Conservation (phyloP, 2,329 filamentous ascomycete genomes). For the Colletotrichum lentis region DNA sequence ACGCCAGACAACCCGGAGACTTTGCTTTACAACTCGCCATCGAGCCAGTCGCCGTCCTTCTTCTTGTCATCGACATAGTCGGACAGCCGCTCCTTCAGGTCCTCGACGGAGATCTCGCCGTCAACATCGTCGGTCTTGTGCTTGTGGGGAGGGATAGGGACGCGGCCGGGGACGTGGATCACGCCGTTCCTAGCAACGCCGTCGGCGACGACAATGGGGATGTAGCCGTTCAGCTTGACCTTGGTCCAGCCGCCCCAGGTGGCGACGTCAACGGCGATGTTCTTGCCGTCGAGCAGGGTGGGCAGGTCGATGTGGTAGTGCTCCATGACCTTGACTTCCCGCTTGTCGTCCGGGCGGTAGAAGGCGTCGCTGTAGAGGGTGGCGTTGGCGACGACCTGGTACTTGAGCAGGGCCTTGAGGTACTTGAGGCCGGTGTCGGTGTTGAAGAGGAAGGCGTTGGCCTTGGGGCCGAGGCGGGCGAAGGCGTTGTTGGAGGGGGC, state of each 20-base stretch:
- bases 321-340: constrained; percentile 49
- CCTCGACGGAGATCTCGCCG: constrained; percentile 65
- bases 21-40: constrained; percentile 23
- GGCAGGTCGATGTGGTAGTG: constrained; percentile 75
- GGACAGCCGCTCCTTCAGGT: constrained; percentile 64
- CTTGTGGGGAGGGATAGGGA: constrained; percentile 79
- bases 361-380: constrained; percentile 87
- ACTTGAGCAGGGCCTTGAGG: constrained; percentile 78
- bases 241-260: constrained; percentile 72
- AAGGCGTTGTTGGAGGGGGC: constrained; percentile 86
- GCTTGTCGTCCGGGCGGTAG: constrained; percentile 60
- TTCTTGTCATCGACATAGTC: constrained; percentile 51
- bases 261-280: constrained; percentile 75
- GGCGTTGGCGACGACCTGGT: constrained; percentile 77
- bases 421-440: constrained; percentile 76
- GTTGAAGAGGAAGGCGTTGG: constrained; percentile 87
- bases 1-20: no score
- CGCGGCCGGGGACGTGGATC: constrained; percentile 76
- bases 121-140: constrained; percentile 48
- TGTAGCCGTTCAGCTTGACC: constrained; percentile 79
- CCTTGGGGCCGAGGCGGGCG: constrained; percentile 71
- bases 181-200: constrained; percentile 81
- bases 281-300: constrained; percentile 73
- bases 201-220: constrained; percentile 72
- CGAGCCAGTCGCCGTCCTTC: constrained; percentile 17